Percentiles rank a stretch among this genome's conserved stretches.
phyloP scores from a whole-genome alignment of 2,329 filamentous ascomycete genomes.

The Berkeleyomyces basicola region DNA sequence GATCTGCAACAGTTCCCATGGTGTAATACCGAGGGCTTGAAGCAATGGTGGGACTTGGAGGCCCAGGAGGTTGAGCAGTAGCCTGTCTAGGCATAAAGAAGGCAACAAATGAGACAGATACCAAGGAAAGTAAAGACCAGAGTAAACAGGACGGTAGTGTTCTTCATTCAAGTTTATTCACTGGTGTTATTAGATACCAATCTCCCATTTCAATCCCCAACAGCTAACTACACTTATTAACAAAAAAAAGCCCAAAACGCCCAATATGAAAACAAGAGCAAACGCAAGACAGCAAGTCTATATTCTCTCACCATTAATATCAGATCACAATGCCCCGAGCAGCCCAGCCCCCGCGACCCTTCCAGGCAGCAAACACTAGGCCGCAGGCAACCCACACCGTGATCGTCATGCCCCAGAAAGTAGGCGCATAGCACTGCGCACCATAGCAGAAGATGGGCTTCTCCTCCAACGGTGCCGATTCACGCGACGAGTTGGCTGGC shows the following conservation, averaged over 20 bases:
- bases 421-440: conserved; percentile 58
- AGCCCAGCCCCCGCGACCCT: conserved; percentile 58
- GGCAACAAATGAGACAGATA: not conserved
- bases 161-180: not conserved
- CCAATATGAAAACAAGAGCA: not conserved
- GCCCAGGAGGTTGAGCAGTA: not conserved
- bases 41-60: conserved; percentile 26
- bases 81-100: not conserved
- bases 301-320: not conserved
- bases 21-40: conserved; percentile 32
- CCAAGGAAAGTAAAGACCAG: not conserved
- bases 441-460: conserved; percentile 61
- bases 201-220: not conserved
- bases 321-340: conserved; percentile 54
- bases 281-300: not conserved
- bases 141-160: too few relatives aligned
- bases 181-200: not conserved
- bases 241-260: not conserved
- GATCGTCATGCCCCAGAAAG: conserved; percentile 72
- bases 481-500: too few relatives aligned
- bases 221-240: not conserved
- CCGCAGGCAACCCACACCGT: conserved; percentile 64
- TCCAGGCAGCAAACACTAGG: conserved; percentile 67
- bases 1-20: conserved; percentile 28
- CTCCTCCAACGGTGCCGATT: conserved; percentile 17